Percentiles rank a stretch among this genome's conserved stretches.
Evolutionary conservation across 129 eudicot species (phyloP).

Genomic region (Pseudognaphalium luteoalbum): DNA sequence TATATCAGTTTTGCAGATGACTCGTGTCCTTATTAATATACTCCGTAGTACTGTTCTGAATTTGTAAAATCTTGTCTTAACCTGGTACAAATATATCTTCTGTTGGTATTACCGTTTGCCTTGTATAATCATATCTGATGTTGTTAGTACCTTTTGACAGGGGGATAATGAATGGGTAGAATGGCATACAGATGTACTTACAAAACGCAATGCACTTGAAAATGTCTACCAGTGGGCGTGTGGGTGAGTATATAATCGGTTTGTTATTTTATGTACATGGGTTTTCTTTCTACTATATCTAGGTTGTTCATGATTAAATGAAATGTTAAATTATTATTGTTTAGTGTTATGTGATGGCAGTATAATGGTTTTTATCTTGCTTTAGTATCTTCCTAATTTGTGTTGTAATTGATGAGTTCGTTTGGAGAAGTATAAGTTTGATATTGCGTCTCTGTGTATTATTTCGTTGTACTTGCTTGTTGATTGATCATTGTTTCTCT

Average conservation of each 20-base stretch:
- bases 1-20: background rate
- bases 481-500: constrained; percentile 10
- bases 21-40: too few species aligned
- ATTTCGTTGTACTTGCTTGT: background rate
- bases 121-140: constrained; percentile 13
- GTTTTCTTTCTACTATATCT: background rate
- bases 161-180: constrained; percentile 87
- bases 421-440: background rate
- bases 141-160: constrained; percentile 41
- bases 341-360: constrained; percentile 17
- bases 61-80: background rate
- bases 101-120: background rate
- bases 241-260: constrained; percentile 57
- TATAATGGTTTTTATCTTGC: constrained; percentile 19
- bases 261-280: background rate
- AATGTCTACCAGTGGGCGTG: constrained; percentile 96
- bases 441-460: background rate
- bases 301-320: background rate
- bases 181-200: constrained; percentile 81
- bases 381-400: constrained; percentile 1
- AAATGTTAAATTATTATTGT: background rate
- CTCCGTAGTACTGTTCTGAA: background rate
- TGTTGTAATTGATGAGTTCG: constrained; percentile 5
- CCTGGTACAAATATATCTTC: background rate
- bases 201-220: constrained; percentile 79